Base-by-base conservation (phyloP, 2,329 filamentous ascomycete genomes). In the Triangularia verruculosa region DNA sequence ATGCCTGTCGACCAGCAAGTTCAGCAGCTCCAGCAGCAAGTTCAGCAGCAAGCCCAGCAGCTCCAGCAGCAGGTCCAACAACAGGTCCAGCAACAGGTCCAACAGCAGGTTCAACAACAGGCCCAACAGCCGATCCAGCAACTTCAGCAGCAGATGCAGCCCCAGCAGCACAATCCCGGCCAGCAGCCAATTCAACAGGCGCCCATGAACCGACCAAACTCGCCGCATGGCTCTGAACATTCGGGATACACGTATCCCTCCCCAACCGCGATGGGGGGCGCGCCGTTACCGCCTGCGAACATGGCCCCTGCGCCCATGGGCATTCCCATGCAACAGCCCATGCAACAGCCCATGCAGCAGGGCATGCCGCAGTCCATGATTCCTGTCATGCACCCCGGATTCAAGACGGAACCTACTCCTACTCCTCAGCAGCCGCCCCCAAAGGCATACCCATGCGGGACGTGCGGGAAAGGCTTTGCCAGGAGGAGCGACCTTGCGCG, bases 401-500 rank as follows among this genome's bases (percentile, higher is more conserved):
- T 74, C 55, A 75, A 74, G 59, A 74, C 73, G 25, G 70, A 72
- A 59, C 65, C 72, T 20, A 39, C 61, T 20, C 28, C 67, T 15
- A 4, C 57, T 5, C 57, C 43, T 24, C 57, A 59, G 20, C 70
- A 71, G 28, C 75, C 76, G 17, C 77, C 81, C 1, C 72, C 76
- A 11, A 86, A 97, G 78, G 88, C 91, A 1, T 97, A 95, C 73
- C 89, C 92, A 22, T 99, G 95, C 79, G 90, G 88, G 68, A 94
- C 90, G 3, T 99, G 95, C 76, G 85, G 85, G 63, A 98, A 98
- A 78, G 90, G 90, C 24, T 99, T 99, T 75, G 95, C 95, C 59
- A 84, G 95, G 72, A 86, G 95, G 69, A 98, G 94, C 78, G 95
- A 99, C 79, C 86, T 98, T 59, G 92, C 93, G 67, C 87, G 95